phyloP scores from a whole-genome alignment of 225 moss, liverwort and hornwort genomes.

The Pseudisothecium myosuroides region DNA sequence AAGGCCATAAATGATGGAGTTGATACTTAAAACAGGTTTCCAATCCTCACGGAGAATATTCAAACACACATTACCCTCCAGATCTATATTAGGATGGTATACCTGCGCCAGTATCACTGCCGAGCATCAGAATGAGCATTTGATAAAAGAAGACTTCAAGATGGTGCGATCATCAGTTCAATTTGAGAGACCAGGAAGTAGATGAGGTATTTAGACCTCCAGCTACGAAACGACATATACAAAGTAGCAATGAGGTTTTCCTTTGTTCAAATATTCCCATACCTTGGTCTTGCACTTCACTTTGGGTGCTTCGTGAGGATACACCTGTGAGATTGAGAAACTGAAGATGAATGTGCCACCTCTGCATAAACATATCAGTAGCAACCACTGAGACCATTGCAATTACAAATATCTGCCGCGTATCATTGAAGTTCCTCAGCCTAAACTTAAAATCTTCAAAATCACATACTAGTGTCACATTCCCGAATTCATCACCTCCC shows the following conservation, averaged over 20 bases:
- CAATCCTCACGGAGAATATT: conserved; percentile 99
- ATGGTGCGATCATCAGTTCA: neutral
- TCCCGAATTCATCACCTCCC: neutral
- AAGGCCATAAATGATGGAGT: conserved; percentile 93
- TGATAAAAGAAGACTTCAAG: neutral
- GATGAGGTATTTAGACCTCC: neutral
- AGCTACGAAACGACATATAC: neutral
- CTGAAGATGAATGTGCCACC: conserved; percentile 88
- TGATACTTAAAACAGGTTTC: conserved; percentile 96
- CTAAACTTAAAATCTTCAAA: neutral
- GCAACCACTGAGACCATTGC: neutral
- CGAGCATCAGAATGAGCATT: neutral
- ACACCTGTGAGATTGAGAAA: conserved; percentile 93
- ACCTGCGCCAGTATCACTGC: conserved; percentile 38
- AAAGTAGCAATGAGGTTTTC: neutral
- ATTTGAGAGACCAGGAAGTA: neutral
- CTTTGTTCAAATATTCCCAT: neutral
- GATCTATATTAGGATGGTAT: conserved; percentile 95
- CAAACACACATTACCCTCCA: conserved; percentile 95
- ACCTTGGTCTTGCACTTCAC: conserved; percentile 99
- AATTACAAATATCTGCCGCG: neutral
- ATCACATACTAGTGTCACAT: neutral
- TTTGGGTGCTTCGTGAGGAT: conserved; percentile 95
- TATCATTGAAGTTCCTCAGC: neutral
- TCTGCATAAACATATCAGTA: conserved; percentile 28